These are phyloP conservation scores for Auriculariales sp. DNA, from an alignment of 768 basidiomycete species.

Conservation along the genomic window DNA sequence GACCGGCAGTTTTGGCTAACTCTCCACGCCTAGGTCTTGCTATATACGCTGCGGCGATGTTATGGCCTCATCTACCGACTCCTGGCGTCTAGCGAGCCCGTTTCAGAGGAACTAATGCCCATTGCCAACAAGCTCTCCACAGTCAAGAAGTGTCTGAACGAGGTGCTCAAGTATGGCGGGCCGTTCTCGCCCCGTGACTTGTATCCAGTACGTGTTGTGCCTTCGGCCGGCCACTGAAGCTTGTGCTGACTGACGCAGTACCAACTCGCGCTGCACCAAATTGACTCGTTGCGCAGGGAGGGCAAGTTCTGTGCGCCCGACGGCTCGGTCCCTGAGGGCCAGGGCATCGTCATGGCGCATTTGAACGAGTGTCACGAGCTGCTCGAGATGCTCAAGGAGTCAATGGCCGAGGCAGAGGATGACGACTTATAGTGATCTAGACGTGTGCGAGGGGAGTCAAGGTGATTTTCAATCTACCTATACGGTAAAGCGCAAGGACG, in stretches of 20 bases:
- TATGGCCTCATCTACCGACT: conserved; percentile 91
- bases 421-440: neutral
- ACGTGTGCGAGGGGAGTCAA: too few relatives aligned
- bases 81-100: conserved; percentile 89
- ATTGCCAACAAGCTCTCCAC: conserved; percentile 93
- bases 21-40: conserved; percentile 45
- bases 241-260: conserved; percentile 38
- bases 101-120: conserved; percentile 96
- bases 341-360: conserved; percentile 92
- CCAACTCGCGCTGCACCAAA: conserved; percentile 88
- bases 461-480: too few relatives aligned
- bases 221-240: neutral
- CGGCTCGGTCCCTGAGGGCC: conserved; percentile 86
- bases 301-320: conserved; percentile 86
- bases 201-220: conserved; percentile 57
- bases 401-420: neutral
- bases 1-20: neutral
- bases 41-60: conserved; percentile 87
- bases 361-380: conserved; percentile 93
- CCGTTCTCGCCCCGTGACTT: conserved; percentile 84
- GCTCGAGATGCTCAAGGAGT: conserved; percentile 51
- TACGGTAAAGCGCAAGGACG: too few relatives aligned
- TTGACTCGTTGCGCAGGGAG: conserved; percentile 84
- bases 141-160: conserved; percentile 92
- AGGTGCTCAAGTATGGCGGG: conserved; percentile 89